phyloP scores from a whole-genome alignment of 495 filamentous ascomycete species.

The Penicillium nucicola region DNA sequence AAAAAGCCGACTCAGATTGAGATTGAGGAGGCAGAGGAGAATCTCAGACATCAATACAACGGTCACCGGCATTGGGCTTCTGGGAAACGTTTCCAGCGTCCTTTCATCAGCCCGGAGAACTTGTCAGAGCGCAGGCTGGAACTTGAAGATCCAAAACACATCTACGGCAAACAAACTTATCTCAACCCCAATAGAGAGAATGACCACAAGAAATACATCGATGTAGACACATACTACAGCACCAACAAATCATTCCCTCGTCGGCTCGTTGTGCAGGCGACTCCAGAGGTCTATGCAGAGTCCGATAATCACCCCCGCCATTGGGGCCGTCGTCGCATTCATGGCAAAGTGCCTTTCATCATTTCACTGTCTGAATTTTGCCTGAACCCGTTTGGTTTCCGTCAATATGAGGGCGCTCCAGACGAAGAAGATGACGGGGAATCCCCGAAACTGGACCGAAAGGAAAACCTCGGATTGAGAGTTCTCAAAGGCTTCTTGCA shows the following conservation, averaged over 20 bases:
- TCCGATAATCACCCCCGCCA: slow-evolving; percentile 1
- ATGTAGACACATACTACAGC: slow-evolving; percentile 13
- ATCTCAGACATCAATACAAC: too few species aligned
- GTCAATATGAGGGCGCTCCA: slow-evolving; percentile 2
- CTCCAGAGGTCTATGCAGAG: not conserved
- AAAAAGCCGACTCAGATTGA: too few species aligned
- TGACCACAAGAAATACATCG: slow-evolving; percentile 10
- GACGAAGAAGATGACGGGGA: slow-evolving; percentile 3
- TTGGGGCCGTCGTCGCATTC: slow-evolving; percentile 5
- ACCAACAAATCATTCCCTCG: slow-evolving; percentile 9
- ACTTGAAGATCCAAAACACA: slow-evolving; percentile 1
- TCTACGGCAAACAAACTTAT: slow-evolving; percentile 2
- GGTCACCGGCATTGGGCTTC: too few species aligned
- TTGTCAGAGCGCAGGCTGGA: slow-evolving; percentile 8
- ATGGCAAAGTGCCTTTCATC: slow-evolving; percentile 7
- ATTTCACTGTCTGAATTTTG: slow-evolving; percentile 8
- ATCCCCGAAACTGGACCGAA: not conserved
- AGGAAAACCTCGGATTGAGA: not conserved
- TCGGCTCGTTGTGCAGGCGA: slow-evolving; percentile 14
- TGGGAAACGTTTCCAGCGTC: too few species aligned
- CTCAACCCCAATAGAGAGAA: slow-evolving; percentile 6
- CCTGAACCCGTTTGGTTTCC: slow-evolving; percentile 8
- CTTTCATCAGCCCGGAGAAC: not conserved
- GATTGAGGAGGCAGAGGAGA: too few species aligned
- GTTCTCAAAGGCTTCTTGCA: slow-evolving; percentile 3